Percentiles rank a stretch among this genome's conserved stretches.
phyloP scores from a whole-genome alignment of 2,329 filamentous ascomycete genomes.

The Sclerotinia trifoliorum region DNA sequence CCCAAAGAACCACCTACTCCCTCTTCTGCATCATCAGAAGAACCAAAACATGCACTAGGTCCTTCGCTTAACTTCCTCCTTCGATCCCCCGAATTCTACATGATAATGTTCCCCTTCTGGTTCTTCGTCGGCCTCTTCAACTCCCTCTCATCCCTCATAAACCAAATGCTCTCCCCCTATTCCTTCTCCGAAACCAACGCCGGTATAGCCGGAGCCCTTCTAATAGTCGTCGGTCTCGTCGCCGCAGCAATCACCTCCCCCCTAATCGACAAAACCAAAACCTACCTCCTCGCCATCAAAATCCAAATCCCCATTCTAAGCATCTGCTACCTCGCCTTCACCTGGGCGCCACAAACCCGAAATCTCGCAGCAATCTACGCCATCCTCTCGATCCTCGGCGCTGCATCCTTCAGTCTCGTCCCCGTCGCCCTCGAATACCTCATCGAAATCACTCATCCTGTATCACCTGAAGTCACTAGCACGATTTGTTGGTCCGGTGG shows the following conservation, averaged over 20 bases:
- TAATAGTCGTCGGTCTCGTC: constrained; percentile 86
- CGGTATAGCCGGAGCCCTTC: constrained; percentile 82
- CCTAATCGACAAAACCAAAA: constrained; percentile 80
- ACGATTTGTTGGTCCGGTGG: constrained; percentile 84
- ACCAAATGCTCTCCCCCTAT: constrained; percentile 86
- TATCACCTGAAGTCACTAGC: constrained; percentile 80
- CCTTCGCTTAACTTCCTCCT: constrained; percentile 55
- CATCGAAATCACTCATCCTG: constrained; percentile 82
- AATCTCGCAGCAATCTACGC: constrained; percentile 68
- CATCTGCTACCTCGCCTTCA: constrained; percentile 70
- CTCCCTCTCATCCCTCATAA: constrained; percentile 80
- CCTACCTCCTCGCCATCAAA: constrained; percentile 72
- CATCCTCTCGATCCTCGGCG: constrained; percentile 74
- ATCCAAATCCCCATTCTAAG: constrained; percentile 72
- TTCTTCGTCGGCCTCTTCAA: constrained; percentile 94
- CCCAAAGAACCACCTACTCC: constrained; percentile 75
- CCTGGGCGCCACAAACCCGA: constrained; percentile 69
- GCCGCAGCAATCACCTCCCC: constrained; percentile 74
- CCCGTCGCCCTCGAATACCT: constrained; percentile 85
- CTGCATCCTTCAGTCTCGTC: constrained; percentile 74
- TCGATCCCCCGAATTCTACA: constrained; percentile 69
- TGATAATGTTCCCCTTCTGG: constrained; percentile 76
- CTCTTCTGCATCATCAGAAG: constrained; percentile 60
- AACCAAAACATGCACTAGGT: constrained; percentile 52
- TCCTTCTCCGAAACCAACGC: constrained; percentile 80